Conservation (phyloP, 495 filamentous ascomycete genomes). For the Penicillium ucsense region DNA sequence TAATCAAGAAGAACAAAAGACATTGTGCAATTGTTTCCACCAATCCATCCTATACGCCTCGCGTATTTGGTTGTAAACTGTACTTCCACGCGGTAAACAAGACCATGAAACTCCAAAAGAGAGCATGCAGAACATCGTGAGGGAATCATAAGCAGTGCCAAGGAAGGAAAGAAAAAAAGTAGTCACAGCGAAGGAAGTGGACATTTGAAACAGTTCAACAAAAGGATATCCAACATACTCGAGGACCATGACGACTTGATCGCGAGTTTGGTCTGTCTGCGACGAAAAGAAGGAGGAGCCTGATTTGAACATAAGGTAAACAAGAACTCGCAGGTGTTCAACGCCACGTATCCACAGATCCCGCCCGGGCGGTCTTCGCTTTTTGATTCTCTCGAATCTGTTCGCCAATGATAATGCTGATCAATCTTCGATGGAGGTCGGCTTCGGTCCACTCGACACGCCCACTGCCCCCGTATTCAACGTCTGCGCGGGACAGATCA, state of each 20-base stretch:
- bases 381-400: constrained; percentile 33
- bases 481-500: constrained; percentile 28
- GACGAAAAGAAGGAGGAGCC: background rate
- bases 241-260: too few relatives aligned
- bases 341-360: constrained; percentile 24
- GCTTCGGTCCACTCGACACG: constrained; percentile 38
- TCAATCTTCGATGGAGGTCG: constrained; percentile 35
- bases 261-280: too few relatives aligned
- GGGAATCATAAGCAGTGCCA: constrained; percentile 11
- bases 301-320: constrained; percentile 1
- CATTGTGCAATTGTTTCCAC: too few relatives aligned
- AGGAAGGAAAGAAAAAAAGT: constrained; percentile 5
- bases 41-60: too few relatives aligned
- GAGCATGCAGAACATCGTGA: constrained; percentile 3
- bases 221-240: too few relatives aligned
- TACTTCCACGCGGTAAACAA: too few relatives aligned
- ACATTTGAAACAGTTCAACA: background rate
- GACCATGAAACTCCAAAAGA: background rate
- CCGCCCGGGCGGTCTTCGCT: constrained; percentile 14
- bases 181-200: background rate
- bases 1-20: too few relatives aligned
- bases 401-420: constrained; percentile 40
- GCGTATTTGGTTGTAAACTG: too few relatives aligned
- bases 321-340: constrained; percentile 4
- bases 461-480: constrained; percentile 31